Conservation (phyloP, 768 basidiomycete species). For the Lactarius vividus region DNA sequence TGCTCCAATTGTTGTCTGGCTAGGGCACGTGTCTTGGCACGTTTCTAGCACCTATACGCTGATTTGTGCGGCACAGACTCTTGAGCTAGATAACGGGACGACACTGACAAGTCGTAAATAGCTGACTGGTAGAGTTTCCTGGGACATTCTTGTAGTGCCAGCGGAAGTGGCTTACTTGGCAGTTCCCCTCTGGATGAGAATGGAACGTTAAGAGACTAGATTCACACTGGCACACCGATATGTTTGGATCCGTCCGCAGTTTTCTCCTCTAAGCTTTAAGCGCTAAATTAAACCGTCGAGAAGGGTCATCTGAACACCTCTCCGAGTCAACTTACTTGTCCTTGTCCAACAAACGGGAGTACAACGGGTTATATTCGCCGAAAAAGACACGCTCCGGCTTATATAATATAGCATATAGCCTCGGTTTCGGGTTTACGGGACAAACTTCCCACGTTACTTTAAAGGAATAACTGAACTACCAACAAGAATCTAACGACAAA, state of each 20-base stretch:
- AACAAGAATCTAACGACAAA: not conserved
- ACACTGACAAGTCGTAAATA: not conserved
- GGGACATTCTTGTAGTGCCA: not conserved
- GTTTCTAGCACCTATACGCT: not conserved
- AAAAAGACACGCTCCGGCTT: not conserved
- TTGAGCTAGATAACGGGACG: not conserved
- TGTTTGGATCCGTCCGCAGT: slow-evolving; percentile 5
- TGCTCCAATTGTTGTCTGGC: not conserved
- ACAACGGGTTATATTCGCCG: not conserved
- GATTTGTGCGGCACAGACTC: not conserved
- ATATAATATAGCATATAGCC: not conserved
- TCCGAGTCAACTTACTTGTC: not conserved
- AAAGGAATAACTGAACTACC: not conserved
- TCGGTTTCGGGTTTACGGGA: not conserved
- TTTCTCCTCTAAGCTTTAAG: not conserved
- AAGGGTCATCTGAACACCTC: slow-evolving; percentile 1
- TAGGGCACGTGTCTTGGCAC: slow-evolving; percentile 4
- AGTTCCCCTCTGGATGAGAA: not conserved
- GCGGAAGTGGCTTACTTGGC: slow-evolving; percentile 1
- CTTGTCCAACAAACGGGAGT: not conserved
- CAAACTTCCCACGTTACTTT: not conserved
- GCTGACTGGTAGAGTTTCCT: not conserved
- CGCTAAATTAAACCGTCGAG: not conserved
- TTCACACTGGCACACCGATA: slow-evolving; percentile 1
- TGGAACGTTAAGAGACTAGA: not conserved